Conservation (phyloP, 1,139 yeast genomes). For the Kodamaea ohmeri region DNA sequence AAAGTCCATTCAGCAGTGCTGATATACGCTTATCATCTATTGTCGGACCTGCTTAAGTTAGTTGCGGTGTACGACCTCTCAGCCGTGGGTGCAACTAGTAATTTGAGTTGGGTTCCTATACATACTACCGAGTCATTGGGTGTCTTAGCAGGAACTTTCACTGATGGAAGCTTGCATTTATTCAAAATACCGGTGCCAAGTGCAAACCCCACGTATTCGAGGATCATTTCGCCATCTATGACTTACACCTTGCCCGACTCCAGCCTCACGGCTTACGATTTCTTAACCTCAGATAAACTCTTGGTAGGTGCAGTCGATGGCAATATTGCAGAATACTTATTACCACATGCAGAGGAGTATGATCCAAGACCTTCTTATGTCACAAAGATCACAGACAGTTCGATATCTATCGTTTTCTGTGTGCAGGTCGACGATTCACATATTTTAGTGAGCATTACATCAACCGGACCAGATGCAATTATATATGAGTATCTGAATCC, state of each 20-base stretch:
- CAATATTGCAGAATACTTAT: constrained; percentile 57
- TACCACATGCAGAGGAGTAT: constrained; percentile 26
- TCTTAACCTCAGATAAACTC: constrained; percentile 47
- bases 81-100: constrained; percentile 52
- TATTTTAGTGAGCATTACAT: constrained; percentile 39
- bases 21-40: constrained; percentile 43
- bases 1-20: constrained; percentile 41
- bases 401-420: constrained; percentile 44
- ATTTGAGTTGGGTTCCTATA: constrained; percentile 51
- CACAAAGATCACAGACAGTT: constrained; percentile 48
- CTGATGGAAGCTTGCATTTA: constrained; percentile 62
- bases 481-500: constrained; percentile 42
- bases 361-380: constrained; percentile 45
- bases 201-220: constrained; percentile 8
- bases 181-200: constrained; percentile 37
- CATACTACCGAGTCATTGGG: constrained; percentile 33
- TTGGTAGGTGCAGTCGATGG: constrained; percentile 70
- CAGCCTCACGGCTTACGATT: constrained; percentile 47
- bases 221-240: constrained; percentile 28
- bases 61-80: constrained; percentile 37
- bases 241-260: constrained; percentile 18
- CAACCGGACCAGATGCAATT: constrained; percentile 48
- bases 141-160: constrained; percentile 53
- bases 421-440: constrained; percentile 31
- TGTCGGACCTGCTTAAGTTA: constrained; percentile 22